A percentile compares a stretch with the other conserved stretches of the same genome.
Evolutionary conservation across 2,329 filamentous ascomycete species (phyloP).

Genomic region (Didymella glomerata): DNA sequence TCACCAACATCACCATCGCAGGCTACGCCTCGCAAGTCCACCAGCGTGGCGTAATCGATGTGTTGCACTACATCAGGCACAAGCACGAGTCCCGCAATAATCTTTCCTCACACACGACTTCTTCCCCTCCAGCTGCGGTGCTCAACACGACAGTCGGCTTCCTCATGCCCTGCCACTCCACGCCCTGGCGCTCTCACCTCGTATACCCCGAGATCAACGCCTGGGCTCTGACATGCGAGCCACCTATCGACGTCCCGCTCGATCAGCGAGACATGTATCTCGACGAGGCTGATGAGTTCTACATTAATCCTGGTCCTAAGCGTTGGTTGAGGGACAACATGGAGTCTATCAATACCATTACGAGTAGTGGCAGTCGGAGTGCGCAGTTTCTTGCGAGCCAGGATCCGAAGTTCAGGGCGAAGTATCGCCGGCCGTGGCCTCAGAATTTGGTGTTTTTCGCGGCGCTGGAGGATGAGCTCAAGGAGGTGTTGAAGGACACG

Average conservation of each 20-base stretch:
- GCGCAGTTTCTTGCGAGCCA: slow-evolving; percentile 36
- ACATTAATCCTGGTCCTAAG: slow-evolving; percentile 64
- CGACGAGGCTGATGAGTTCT: slow-evolving; percentile 93
- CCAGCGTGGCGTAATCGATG: slow-evolving; percentile 76
- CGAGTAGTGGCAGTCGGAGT: slow-evolving; percentile 28
- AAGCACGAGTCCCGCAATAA: slow-evolving; percentile 67
- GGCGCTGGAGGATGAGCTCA: slow-evolving; percentile 63
- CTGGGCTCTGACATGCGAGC: slow-evolving; percentile 89
- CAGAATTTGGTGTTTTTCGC: slow-evolving; percentile 64
- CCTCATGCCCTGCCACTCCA: slow-evolving; percentile 94
- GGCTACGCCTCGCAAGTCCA: slow-evolving; percentile 79
- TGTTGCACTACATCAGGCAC: slow-evolving; percentile 77
- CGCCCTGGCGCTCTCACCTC: slow-evolving; percentile 91
- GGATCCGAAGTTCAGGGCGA: slow-evolving; percentile 34
- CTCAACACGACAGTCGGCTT: slow-evolving; percentile 70
- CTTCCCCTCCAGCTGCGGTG: slow-evolving; percentile 53
- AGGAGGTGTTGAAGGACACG: slow-evolving; percentile 53
- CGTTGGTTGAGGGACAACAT: slow-evolving; percentile 56
- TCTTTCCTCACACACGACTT: slow-evolving; percentile 46
- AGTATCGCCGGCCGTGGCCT: slow-evolving; percentile 51
- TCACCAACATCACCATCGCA: slow-evolving; percentile 74
- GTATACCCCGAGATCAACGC: slow-evolving; percentile 77
- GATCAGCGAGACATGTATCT: slow-evolving; percentile 73
- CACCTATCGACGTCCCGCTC: slow-evolving; percentile 74
- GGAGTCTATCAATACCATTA: slow-evolving; percentile 39